Percentiles rank a stretch among this genome's conserved stretches.
These are phyloP conservation scores for Spongiforma sp. DNA, from an alignment of 1,284 basidiomycete species.

Conservation along the genomic window DNA sequence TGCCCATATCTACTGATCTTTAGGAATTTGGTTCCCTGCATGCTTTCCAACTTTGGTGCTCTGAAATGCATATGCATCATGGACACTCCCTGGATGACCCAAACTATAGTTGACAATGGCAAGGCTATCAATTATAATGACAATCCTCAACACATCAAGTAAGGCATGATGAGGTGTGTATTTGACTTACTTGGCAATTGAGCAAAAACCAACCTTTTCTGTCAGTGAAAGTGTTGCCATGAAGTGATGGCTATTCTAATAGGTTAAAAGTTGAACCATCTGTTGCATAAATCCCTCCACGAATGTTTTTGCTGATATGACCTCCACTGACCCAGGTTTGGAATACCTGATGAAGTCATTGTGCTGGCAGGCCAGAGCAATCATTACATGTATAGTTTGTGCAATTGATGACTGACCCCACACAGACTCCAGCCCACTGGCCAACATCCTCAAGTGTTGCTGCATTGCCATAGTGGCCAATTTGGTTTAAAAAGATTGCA, in stretches of 20 bases:
- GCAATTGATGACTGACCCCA: constrained; percentile 8
- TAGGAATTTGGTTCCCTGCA: background rate
- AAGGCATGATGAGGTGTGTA: background rate
- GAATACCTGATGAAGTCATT: background rate
- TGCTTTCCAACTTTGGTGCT: background rate
- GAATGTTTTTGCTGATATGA: background rate
- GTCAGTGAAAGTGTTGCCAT: constrained; percentile 13
- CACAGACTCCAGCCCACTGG: constrained; percentile 29
- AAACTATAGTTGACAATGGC: constrained; percentile 12
- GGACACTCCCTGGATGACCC: constrained; percentile 9
- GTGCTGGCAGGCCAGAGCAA: constrained; percentile 3
- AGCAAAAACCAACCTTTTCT: constrained; percentile 11
- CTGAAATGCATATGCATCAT: constrained; percentile 11
- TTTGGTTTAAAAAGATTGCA: background rate
- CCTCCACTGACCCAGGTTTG: background rate
- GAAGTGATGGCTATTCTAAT: constrained; percentile 4
- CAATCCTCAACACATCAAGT: background rate
- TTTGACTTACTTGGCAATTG: constrained; percentile 11
- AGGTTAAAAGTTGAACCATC: constrained; percentile 4
- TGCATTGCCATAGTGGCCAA: background rate
- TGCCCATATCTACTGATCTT: constrained; percentile 12
- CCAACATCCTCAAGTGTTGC: constrained; percentile 30
- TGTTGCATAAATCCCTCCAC: background rate
- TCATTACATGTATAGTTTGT: constrained; percentile 2
- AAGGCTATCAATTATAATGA: constrained; percentile 10